Evolutionary conservation across 257 asterid species (phyloP), one percentile per base, ranked within the genome.

Genomic region (Verbascum thapsus): DNA sequence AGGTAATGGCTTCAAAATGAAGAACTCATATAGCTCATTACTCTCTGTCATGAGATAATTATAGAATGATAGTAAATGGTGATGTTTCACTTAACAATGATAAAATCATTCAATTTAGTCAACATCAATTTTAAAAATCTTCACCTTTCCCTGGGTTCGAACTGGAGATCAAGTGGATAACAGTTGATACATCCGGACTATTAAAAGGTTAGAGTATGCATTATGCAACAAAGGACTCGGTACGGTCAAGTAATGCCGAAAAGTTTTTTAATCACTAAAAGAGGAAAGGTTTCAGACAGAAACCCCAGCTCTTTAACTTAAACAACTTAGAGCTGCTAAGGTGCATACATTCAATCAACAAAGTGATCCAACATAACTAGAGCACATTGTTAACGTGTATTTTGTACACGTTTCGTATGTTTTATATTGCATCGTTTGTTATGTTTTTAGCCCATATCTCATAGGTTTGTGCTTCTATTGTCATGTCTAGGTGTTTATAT

Each of bases 51-150:
- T 48, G 8, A 18, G 53, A 48, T 48, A 48, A 22, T 1, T 15
- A 10, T 48, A 48, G 18, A 12, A 16, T 8, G 18, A 48, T 23
- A 15, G 53, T 9, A 12, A 8, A 10, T 34, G n/a, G 7, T 18
- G 32, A 37, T 38, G 43, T 57, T 39, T 19, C 48, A 50, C n/a
- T n/a, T n/a, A n/a, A n/a, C n/a, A n/a, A n/a, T n/a, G n/a, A n/a
- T n/a, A n/a, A n/a, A 30, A 55, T 30, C 15, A 66, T 47, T 38
- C 9, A 45, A 12, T 44, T n/a, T 55, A 55, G 35, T n/a, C 22
- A 44, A 11, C 19, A 16, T 8, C 44, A 23, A 53, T 42, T 53
- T 26, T 1, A 32, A 32, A 32, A 12, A 13, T 5, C 5, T 6
- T 32, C 17, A 9, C 38, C 19, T 57, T 38, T 16, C 37, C 38